phyloP scores from a whole-genome alignment of 495 filamentous ascomycete species.

The Aspergillus leporis region DNA sequence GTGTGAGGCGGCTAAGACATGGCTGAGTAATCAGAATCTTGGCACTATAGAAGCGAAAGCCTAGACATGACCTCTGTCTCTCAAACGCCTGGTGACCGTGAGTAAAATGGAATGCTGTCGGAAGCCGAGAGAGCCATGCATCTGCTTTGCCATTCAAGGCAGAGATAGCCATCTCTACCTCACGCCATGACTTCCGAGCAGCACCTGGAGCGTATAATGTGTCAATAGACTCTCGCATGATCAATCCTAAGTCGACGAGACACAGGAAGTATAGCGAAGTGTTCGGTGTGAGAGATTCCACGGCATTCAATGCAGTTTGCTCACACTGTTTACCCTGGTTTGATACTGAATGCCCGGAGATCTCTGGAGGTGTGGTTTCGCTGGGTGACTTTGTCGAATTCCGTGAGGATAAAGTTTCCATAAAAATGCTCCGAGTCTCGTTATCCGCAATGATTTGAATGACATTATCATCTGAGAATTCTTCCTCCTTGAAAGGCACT shows the following conservation, averaged over 20 bases:
- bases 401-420: conserved; percentile 13
- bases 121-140: conserved; percentile 50
- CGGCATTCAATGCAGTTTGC: conserved; percentile 21
- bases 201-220: conserved; percentile 56
- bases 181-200: conserved; percentile 47
- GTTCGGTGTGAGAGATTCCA: conserved; percentile 29
- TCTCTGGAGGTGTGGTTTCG: conserved; percentile 1
- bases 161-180: conserved; percentile 51
- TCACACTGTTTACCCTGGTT: conserved; percentile 15
- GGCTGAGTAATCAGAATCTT: conserved; percentile 58
- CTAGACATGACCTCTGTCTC: conserved; percentile 33
- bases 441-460: conserved; percentile 33
- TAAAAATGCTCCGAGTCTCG: conserved; percentile 26
- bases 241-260: conserved; percentile 40
- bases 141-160: conserved; percentile 45
- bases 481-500: conserved; percentile 54
- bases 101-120: conserved; percentile 44
- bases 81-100: conserved; percentile 21
- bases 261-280: conserved; percentile 46
- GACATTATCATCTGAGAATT: conserved; percentile 31
- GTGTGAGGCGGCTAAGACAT: conserved; percentile 53
- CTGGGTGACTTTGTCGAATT: conserved; percentile 6
- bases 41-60: conserved; percentile 55
- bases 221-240: conserved; percentile 49
- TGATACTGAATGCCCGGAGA: neutral